A percentile compares a stretch with the other conserved stretches of the same genome.
Conservation (phyloP, 352 stramenopile species). For the Pythium oligandrum region DNA sequence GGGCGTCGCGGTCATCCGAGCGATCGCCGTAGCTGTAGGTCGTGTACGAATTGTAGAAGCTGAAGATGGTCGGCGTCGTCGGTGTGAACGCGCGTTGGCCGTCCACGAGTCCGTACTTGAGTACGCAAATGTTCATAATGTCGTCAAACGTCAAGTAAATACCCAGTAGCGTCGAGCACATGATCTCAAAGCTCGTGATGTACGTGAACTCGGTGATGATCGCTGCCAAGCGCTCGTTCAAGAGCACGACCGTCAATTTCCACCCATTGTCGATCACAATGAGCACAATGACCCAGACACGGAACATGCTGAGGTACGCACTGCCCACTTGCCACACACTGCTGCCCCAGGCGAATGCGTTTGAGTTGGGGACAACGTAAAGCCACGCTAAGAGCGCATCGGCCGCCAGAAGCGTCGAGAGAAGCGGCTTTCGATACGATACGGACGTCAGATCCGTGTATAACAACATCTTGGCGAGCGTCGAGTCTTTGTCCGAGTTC, state of each 20-base stretch:
- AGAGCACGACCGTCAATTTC: conserved; percentile 8
- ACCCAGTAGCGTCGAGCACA: conserved; percentile 17
- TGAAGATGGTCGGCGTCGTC: conserved; percentile 7
- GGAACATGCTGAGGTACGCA: conserved; percentile 22
- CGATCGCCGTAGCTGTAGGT: conserved; percentile 22
- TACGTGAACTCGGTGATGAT: conserved; percentile 20
- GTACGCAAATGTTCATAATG: conserved; percentile 13
- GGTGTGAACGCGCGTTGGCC: conserved; percentile 14
- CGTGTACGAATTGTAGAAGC: conserved; percentile 18
- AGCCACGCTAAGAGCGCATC: conserved; percentile 19
- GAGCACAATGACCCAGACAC: conserved; percentile 20
- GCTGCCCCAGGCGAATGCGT: conserved; percentile 18
- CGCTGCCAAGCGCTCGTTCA: conserved; percentile 11
- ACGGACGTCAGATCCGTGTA: conserved; percentile 23
- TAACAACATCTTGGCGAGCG: conserved; percentile 18
- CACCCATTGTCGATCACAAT: conserved; percentile 17
- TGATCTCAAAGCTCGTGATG: conserved; percentile 23
- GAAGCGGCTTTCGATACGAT: conserved; percentile 15
- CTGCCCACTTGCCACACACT: conserved; percentile 16
- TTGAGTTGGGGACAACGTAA: conserved; percentile 22
- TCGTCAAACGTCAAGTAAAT: conserved; percentile 12
- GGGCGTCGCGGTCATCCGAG: conserved; percentile 6
- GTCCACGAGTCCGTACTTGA: conserved; percentile 15
- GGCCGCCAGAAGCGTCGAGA: conserved; percentile 12
- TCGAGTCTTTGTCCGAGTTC: conserved; percentile 1